These are phyloP conservation scores for Leishmania major DNA, from an alignment of 208 protist species.

Conservation along the genomic window DNA sequence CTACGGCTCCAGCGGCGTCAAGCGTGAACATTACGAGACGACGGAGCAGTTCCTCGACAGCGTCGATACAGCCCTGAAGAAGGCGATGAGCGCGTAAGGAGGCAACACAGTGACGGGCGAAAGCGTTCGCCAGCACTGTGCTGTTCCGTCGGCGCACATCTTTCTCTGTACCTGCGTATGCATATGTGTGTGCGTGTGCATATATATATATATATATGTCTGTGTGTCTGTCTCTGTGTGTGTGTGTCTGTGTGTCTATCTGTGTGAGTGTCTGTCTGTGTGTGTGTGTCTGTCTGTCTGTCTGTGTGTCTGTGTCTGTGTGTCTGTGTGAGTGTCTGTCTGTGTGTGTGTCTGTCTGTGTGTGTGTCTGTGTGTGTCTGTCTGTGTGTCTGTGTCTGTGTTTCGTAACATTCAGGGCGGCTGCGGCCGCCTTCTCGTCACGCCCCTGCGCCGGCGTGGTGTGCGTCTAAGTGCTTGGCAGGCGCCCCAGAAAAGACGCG, in stretches of 20 bases:
- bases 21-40: slow-evolving; percentile 87
- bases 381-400: background rate
- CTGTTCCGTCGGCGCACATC: background rate
- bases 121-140: background rate
- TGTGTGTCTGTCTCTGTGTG: too few species aligned
- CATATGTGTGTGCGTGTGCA: background rate
- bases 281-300: background rate
- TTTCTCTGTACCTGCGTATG: background rate
- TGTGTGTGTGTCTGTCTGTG: too few species aligned
- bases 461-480: background rate
- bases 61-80: slow-evolving; percentile 64
- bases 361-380: background rate
- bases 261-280: too few species aligned
- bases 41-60: slow-evolving; percentile 91
- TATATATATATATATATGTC: too few species aligned
- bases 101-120: background rate
- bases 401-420: background rate
- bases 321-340: too few species aligned
- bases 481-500: background rate
- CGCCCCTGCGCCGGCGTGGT: background rate
- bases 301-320: background rate
- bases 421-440: background rate
- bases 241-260: background rate
- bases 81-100: slow-evolving; percentile 35
- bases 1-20: slow-evolving; percentile 77